phyloP scores from a whole-genome alignment of 2,329 filamentous ascomycete species.

The Phyllachora maydis region DNA sequence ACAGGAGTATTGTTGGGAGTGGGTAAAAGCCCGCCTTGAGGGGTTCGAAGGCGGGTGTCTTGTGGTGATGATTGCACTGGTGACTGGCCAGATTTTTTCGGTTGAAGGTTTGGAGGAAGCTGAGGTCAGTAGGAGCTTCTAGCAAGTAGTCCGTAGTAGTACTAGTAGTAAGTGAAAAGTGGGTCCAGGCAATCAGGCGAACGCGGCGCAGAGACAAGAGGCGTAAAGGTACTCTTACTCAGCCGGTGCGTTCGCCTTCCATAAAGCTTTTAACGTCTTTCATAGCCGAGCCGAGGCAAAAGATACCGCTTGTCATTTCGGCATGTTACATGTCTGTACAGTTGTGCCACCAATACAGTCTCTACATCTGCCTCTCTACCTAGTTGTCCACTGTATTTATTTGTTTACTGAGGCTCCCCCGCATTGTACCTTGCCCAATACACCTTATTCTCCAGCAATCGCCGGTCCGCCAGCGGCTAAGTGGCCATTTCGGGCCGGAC shows the following conservation, averaged over 20 bases:
- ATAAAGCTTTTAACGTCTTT: background rate
- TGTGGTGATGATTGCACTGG: conserved; percentile 1
- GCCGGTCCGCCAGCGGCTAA: conserved; percentile 10
- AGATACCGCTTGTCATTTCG: background rate
- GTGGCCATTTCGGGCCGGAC: conserved; percentile 11
- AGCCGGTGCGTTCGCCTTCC: conserved; percentile 1
- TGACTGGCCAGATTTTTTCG: too few relatives aligned
- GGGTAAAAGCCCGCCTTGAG: background rate
- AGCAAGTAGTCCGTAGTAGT: too few relatives aligned
- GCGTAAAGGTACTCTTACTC: too few relatives aligned
- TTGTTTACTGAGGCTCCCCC: background rate
- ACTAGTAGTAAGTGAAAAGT: too few relatives aligned
- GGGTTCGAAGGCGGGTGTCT: background rate
- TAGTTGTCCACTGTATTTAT: background rate
- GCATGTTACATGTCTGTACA: background rate
- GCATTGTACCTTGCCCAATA: conserved; percentile 5
- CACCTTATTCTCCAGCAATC: conserved; percentile 5
- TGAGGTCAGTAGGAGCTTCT: too few relatives aligned
- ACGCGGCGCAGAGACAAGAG: too few relatives aligned
- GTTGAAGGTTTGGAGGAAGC: too few relatives aligned
- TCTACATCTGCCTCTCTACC: background rate
- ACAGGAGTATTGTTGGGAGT: conserved; percentile 2
- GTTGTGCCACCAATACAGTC: background rate
- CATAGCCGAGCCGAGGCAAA: background rate
- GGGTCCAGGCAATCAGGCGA: too few relatives aligned